Conservation (phyloP, 257 asterid species). For the Salvia splendens region DNA sequence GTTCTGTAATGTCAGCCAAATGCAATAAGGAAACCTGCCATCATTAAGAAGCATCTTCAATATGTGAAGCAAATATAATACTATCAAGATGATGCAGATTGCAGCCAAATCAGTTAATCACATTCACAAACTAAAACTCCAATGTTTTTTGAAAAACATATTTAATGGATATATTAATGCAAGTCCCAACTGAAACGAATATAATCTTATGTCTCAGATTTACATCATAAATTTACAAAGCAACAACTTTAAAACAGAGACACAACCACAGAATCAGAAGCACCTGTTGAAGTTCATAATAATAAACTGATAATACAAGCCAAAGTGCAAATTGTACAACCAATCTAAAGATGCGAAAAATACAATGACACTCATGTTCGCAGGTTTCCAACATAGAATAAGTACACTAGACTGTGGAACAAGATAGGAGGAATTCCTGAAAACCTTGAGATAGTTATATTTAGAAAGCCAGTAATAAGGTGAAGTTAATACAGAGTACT, state of each 20-base stretch:
- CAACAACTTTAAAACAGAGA: not conserved
- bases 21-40: constrained; percentile 91
- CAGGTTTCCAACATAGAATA: not conserved
- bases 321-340: constrained; percentile 9
- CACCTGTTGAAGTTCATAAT: not conserved
- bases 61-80: constrained; percentile 6
- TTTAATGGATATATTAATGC: not conserved
- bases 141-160: not conserved
- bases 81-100: not conserved
- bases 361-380: not conserved
- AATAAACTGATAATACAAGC: not conserved
- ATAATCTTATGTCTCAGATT: not conserved
- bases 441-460: not conserved
- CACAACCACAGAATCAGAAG: not conserved
- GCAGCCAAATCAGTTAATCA: constrained; percentile 12
- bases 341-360: not conserved
- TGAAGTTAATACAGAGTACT: not conserved
- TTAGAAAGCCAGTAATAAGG: not conserved
- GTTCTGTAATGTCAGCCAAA: constrained; percentile 94
- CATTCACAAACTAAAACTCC: not conserved
- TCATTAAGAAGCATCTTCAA: constrained; percentile 29
- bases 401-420: not conserved
- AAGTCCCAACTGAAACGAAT: not conserved
- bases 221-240: not conserved
- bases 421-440: not conserved